phyloP scores from a whole-genome alignment of 2,329 filamentous ascomycete species.

The Septoria linicola region DNA sequence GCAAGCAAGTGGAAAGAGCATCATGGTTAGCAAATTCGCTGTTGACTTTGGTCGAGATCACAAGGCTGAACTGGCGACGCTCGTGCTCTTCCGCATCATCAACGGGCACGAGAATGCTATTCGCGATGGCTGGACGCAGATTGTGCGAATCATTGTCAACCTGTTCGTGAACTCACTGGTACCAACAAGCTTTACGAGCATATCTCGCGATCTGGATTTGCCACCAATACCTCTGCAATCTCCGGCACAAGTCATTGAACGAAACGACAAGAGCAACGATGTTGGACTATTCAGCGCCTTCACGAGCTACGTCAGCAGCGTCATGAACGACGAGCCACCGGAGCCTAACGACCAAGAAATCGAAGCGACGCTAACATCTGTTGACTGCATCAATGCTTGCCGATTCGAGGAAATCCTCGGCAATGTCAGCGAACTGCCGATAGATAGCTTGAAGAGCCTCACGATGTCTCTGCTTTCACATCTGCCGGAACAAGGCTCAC shows the following conservation, averaged over 20 bases:
- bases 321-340: constrained; percentile 94
- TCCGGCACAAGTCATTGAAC: constrained; percentile 89
- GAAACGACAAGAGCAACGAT: constrained; percentile 73
- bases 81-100: constrained; percentile 92
- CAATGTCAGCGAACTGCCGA: constrained; percentile 71
- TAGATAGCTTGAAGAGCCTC: constrained; percentile 59
- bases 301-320: constrained; percentile 96
- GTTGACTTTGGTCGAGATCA: constrained; percentile 94
- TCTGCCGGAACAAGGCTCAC: constrained; percentile 75
- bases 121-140: constrained; percentile 74
- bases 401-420: constrained; percentile 77
- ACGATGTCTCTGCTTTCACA: constrained; percentile 74
- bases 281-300: constrained; percentile 89
- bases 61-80: constrained; percentile 86
- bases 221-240: constrained; percentile 84
- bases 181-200: constrained; percentile 70
- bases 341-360: constrained; percentile 97
- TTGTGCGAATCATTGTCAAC: constrained; percentile 90
- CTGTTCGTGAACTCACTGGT: constrained; percentile 94
- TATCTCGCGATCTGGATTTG: constrained; percentile 66
- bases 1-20: constrained; percentile 77
- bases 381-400: constrained; percentile 91
- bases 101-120: constrained; percentile 79
- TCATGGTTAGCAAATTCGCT: constrained; percentile 98
- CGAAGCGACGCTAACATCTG: constrained; percentile 89